Evolutionary conservation across 345 rosid species (phyloP), one percentile per base, ranked within the genome.

Genomic region (Populus deltoides): DNA sequence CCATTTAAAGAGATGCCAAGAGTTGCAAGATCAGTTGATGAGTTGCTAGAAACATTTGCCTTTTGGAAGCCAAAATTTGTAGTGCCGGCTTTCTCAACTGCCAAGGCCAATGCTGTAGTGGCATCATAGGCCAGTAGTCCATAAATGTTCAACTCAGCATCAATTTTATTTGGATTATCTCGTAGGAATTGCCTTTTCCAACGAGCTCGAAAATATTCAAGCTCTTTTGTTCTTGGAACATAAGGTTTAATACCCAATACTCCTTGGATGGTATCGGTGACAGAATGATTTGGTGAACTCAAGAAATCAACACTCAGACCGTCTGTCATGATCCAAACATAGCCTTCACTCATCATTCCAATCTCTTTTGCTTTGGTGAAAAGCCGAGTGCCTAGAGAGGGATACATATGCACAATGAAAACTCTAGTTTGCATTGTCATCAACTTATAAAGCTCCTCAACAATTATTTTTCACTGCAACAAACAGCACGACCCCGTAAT

Each of bases 351-450:
- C 27, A 27, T 27, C 27, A 27, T 27, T 27, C 27, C 27, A 27
- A 27, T 27, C 27, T 27, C 27, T 27, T 27, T 27, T 27, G 27
- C 27, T 27, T 27, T 27, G 27, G 27, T 27, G 27, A 27, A 27
- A 27, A 27, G 27, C 27, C 27, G 27, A 27, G 27, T 27, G 27
- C 27, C 27, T 27, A 27, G 27, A 27, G 27, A 27, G 27, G 1
- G 27, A 27, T 27, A 27, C 27, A 27, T 27, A 27, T 27, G 27
- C 24, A 91, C 86, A 2, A 88, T 69, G 41, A 91, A 91, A 0
- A 91, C 95, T 80, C 92, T 79, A 0, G 92, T 90, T 22, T 81
- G 86, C 88, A 77, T 82, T 6, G 75, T 81, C 89, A 83, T 87
- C 78, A 88, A 43, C 70, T 86, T 90, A 45, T 81, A 83, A 33